Conservation (phyloP, 441 rosid genomes). For the Pelargonium hybrid region DNA sequence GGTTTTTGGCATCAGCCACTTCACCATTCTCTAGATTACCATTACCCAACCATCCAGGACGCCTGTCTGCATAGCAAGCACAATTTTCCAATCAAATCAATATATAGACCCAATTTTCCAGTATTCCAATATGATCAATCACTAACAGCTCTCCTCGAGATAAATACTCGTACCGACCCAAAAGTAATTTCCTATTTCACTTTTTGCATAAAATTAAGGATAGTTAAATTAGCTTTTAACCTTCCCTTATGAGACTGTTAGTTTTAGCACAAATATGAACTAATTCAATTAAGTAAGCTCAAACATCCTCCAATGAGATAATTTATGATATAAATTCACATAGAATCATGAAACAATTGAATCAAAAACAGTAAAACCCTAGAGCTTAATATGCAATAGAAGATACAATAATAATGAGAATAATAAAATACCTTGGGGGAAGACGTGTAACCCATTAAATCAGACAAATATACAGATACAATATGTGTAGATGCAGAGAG, state of each 20-base stretch:
- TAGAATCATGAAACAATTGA: neutral
- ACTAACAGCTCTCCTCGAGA: neutral
- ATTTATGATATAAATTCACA: neutral
- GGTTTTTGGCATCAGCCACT: slow-evolving; percentile 51
- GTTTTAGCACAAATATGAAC: neutral
- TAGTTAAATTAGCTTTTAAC: too few species aligned
- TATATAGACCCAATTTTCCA: too few species aligned
- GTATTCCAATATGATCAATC: slow-evolving; percentile 2
- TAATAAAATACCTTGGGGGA: slow-evolving; percentile 56
- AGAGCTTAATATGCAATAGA: neutral
- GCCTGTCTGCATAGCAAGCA: slow-evolving; percentile 40
- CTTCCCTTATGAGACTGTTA: too few species aligned
- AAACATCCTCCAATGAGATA: neutral
- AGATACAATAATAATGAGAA: neutral
- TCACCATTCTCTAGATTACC: slow-evolving; percentile 42
- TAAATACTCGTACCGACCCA: neutral
- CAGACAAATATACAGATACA: neutral
- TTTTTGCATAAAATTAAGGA: too few species aligned
- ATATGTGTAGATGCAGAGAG: neutral
- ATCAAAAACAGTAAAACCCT: slow-evolving; percentile 13
- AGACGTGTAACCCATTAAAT: slow-evolving; percentile 72
- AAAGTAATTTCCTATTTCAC: too few species aligned
- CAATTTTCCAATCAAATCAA: slow-evolving; percentile 10
- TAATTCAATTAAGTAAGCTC: neutral
- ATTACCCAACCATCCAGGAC: slow-evolving; percentile 48